Conservation (phyloP, 148 eudicot species). For the Diospyros lotus region DNA sequence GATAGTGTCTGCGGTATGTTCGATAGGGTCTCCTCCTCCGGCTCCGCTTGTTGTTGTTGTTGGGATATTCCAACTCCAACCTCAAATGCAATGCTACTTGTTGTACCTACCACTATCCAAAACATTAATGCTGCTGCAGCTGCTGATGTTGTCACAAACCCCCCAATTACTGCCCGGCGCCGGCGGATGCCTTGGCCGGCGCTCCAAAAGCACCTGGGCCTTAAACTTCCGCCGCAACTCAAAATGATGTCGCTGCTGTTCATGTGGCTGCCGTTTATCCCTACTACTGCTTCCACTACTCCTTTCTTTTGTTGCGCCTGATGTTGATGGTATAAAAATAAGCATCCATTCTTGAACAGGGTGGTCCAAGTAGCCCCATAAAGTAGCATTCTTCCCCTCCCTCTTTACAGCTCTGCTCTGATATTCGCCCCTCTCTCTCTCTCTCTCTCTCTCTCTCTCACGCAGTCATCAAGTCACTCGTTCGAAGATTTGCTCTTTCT, state of each 20-base stretch:
- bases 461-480: no score
- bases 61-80: no score
- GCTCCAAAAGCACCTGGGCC: background rate
- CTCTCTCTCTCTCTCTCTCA: no score
- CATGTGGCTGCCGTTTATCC: background rate
- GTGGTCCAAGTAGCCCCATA: background rate
- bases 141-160: background rate
- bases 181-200: background rate
- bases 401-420: background rate
- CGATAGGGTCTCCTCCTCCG: slow-evolving; percentile 42
- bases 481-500: background rate
- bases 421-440: background rate
- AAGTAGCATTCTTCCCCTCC: background rate
- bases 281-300: background rate
- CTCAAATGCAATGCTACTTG: background rate
- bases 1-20: slow-evolving; percentile 68
- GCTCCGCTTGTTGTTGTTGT: background rate
- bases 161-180: slow-evolving; percentile 1
- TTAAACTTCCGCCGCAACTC: background rate
- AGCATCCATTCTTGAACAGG: slow-evolving; percentile 12
- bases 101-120: background rate
- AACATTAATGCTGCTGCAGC: slow-evolving; percentile 9
- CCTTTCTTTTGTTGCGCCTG: background rate
- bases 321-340: background rate
- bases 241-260: slow-evolving; percentile 2